Evolutionary conservation across 164 flowering plant species (phyloP).

Genomic region (Annona squamosa): DNA sequence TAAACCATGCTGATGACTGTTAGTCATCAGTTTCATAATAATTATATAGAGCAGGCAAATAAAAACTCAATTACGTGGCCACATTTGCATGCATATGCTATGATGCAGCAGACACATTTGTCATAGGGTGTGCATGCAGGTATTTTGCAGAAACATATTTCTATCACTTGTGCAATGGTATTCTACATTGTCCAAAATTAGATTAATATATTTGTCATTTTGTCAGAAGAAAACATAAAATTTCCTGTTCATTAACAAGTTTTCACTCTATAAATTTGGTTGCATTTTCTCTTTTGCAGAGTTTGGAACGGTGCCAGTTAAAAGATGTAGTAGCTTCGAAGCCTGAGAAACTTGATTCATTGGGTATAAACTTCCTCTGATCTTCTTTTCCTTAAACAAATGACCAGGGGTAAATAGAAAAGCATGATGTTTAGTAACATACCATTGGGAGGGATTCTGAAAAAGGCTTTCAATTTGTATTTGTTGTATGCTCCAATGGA

Average conservation of each 20-base stretch:
- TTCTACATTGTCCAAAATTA: too few relatives aligned
- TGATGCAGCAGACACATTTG: too few relatives aligned
- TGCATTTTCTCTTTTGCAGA: conserved; percentile 26
- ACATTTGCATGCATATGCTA: too few relatives aligned
- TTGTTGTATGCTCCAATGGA: not conserved
- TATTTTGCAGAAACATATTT: too few relatives aligned
- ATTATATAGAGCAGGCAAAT: too few relatives aligned
- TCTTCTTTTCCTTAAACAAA: not conserved
- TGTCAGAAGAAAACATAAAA: too few relatives aligned
- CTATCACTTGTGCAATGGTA: too few relatives aligned
- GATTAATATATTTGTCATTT: too few relatives aligned
- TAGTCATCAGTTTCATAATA: not conserved
- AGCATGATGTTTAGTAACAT: not conserved
- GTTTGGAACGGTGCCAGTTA: conserved; percentile 54
- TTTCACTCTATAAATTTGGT: not conserved
- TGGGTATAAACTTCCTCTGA: conserved; percentile 32
- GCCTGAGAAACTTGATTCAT: conserved; percentile 77
- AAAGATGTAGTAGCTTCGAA: conserved; percentile 48
- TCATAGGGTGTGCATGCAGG: too few relatives aligned
- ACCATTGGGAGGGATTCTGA: not conserved
- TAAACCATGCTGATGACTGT: not conserved
- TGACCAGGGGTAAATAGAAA: too few relatives aligned
- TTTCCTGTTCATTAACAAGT: too few relatives aligned
- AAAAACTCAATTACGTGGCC: too few relatives aligned
- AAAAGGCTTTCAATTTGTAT: not conserved